Evolutionary conservation across 345 rosid species (phyloP).

Genomic region (Rhizophora apiculata): DNA sequence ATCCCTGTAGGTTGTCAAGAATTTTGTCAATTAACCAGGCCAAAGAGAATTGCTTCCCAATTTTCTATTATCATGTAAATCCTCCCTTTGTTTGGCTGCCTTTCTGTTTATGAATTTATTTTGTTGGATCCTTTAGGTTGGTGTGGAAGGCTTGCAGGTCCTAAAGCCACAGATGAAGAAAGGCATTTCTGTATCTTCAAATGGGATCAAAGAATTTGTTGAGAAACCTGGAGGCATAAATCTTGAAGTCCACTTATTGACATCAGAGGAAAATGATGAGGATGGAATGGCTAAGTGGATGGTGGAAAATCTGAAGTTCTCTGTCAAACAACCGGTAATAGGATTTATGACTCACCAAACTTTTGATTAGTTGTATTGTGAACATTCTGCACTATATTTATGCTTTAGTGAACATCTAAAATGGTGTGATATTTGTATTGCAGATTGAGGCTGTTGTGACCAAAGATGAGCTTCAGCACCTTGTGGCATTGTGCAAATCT

Average conservation of each 20-base stretch:
- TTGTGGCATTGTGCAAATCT: conserved; percentile 70
- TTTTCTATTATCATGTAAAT: background rate
- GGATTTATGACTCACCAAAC: conserved; percentile 16
- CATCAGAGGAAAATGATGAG: conserved; percentile 47
- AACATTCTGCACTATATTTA: conserved; percentile 4
- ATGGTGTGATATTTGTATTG: conserved; percentile 1
- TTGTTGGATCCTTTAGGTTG: conserved; percentile 46
- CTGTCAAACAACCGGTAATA: conserved; percentile 87
- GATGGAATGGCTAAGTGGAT: conserved; percentile 63
- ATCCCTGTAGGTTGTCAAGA: too few relatives aligned
- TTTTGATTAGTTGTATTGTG: conserved; percentile 11
- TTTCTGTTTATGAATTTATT: conserved; percentile 7
- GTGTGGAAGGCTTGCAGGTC: conserved; percentile 75
- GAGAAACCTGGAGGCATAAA: conserved; percentile 60
- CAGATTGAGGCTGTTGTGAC: conserved; percentile 89
- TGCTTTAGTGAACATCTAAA: background rate
- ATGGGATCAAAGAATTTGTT: conserved; percentile 54
- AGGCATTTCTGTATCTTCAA: conserved; percentile 37
- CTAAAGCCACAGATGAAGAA: conserved; percentile 65
- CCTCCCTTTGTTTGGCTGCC: conserved; percentile 4
- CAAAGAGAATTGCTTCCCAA: background rate
- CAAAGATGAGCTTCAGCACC: conserved; percentile 84
- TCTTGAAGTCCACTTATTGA: conserved; percentile 66
- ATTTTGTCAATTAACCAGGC: too few relatives aligned
- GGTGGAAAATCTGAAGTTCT: conserved; percentile 80